Conservation (phyloP, 169 alveolate species). For the Theileria annulata region DNA sequence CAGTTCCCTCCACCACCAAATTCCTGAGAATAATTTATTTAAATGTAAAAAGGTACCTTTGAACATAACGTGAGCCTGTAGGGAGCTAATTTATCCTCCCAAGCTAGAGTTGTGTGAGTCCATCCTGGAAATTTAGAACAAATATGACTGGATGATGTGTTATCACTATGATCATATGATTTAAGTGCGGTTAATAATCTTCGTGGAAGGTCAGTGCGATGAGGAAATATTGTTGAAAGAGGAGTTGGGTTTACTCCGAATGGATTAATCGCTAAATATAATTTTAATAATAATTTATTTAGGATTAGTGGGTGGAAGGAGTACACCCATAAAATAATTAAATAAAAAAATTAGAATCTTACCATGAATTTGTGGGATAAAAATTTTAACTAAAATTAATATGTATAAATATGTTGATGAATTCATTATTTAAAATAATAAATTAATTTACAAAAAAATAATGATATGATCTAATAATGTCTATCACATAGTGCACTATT, state of each 20-base stretch:
- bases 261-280: neutral
- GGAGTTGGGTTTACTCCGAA: neutral
- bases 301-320: neutral
- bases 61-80: constrained; percentile 6
- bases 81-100: constrained; percentile 19
- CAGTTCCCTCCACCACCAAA: constrained; percentile 68
- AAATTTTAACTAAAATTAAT: neutral
- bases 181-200: neutral
- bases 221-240: neutral
- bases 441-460: neutral
- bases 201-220: constrained; percentile 17
- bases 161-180: neutral
- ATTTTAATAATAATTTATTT: neutral
- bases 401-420: neutral
- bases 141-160: neutral
- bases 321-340: neutral
- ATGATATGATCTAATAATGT: neutral
- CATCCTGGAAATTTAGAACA: constrained; percentile 6
- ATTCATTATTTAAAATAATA: neutral
- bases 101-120: neutral
- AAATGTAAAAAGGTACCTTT: neutral
- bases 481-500: constrained; percentile 5
- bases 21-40: constrained; percentile 8
- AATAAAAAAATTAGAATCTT: neutral
- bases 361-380: constrained; percentile 6